Conservation (phyloP, 495 filamentous ascomycete species). For the Aspergillus haitiensis region DNA sequence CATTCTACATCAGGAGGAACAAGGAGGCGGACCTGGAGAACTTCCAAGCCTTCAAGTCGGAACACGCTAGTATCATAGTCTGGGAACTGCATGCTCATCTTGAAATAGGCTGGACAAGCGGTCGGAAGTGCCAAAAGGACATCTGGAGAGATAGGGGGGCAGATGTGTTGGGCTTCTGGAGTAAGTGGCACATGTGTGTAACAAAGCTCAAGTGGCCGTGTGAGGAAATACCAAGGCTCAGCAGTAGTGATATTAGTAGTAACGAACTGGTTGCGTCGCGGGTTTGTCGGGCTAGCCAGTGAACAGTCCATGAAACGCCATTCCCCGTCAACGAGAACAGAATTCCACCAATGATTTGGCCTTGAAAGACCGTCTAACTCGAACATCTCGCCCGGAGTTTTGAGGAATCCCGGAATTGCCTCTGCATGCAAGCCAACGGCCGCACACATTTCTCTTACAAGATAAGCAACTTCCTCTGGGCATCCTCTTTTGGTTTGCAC, state of each 20-base stretch:
- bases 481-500: slow-evolving; percentile 82
- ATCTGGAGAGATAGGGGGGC: slow-evolving; percentile 80
- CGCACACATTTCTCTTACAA: slow-evolving; percentile 90
- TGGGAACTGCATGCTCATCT: slow-evolving; percentile 69
- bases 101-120: slow-evolving; percentile 86
- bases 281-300: slow-evolving; percentile 86
- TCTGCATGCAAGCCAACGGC: slow-evolving; percentile 88
- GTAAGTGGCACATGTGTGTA: slow-evolving; percentile 91
- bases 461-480: slow-evolving; percentile 84
- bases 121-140: slow-evolving; percentile 81
- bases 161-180: slow-evolving; percentile 86
- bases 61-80: slow-evolving; percentile 89
- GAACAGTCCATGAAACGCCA: slow-evolving; percentile 98
- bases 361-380: slow-evolving; percentile 70
- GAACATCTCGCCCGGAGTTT: slow-evolving; percentile 78
- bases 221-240: slow-evolving; percentile 89
- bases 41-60: slow-evolving; percentile 85
- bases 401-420: slow-evolving; percentile 83
- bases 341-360: slow-evolving; percentile 98
- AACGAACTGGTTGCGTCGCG: slow-evolving; percentile 73
- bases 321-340: slow-evolving; percentile 87
- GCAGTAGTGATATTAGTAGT: slow-evolving; percentile 64
- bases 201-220: slow-evolving; percentile 81
- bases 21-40: slow-evolving; percentile 82
- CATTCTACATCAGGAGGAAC: slow-evolving; percentile 90